Conservation (phyloP, 495 filamentous ascomycete species). For the Penicillium psychrofluorescens region DNA sequence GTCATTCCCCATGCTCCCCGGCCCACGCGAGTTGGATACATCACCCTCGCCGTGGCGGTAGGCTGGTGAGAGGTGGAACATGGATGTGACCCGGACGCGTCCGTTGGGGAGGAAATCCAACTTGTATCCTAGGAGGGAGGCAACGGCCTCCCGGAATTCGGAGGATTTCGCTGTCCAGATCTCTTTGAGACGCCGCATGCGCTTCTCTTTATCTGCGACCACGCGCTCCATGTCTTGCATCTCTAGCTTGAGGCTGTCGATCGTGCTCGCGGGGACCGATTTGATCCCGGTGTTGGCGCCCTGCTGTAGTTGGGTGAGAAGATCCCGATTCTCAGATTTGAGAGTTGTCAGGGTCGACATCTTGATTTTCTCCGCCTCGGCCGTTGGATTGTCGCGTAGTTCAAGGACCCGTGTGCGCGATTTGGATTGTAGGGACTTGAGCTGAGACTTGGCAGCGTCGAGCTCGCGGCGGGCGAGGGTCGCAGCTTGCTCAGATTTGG, state of each 20-base stretch:
- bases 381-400: constrained; percentile 82
- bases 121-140: constrained; percentile 82
- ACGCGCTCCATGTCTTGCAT: constrained; percentile 62
- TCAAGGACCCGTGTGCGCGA: constrained; percentile 80
- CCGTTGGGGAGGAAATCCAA: constrained; percentile 90
- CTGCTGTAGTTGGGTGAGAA: constrained; percentile 65
- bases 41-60: constrained; percentile 49
- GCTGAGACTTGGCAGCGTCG: constrained; percentile 60
- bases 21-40: constrained; percentile 33
- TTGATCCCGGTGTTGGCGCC: constrained; percentile 37
- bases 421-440: constrained; percentile 61
- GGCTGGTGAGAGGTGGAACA: constrained; percentile 59
- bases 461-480: constrained; percentile 68
- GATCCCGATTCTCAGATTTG: constrained; percentile 73
- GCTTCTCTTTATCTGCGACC: constrained; percentile 79
- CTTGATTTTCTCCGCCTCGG: constrained; percentile 75
- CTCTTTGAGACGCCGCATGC: constrained; percentile 74
- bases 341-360: constrained; percentile 67
- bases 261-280: constrained; percentile 64
- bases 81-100: constrained; percentile 75
- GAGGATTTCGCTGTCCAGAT: constrained; percentile 82
- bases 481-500: constrained; percentile 56
- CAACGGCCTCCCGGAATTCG: constrained; percentile 91
- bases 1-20: constrained; percentile 53
- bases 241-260: constrained; percentile 65